Evolutionary conservation across 345 rosid species (phyloP), one percentile per base, ranked within the genome.

Genomic region (Hibiscus tridactylites): DNA sequence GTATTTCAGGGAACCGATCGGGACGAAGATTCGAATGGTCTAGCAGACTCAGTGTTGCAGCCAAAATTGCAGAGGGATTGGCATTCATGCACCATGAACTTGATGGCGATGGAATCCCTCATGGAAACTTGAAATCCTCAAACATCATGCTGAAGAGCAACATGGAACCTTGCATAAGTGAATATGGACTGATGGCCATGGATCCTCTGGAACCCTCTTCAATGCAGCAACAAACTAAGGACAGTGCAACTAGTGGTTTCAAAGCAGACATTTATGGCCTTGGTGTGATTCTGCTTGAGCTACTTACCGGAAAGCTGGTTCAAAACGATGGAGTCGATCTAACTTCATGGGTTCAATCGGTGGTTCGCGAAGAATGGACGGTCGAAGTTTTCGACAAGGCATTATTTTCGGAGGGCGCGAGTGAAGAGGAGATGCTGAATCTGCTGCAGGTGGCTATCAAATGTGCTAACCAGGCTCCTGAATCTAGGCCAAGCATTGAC

Each of bases 111-210:
- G 73, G 77, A 7, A 79, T 88, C 13, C 79, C 82, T 9, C 90
- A 88, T 64, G 93, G 93, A 3, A 86, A 85, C 78, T 72, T 88
- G 65, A 88, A 88, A 76, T 85, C 93, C 58, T 82, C 86, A 46
- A 86, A 88, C 81, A 83, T 88, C 56, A 39, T 88, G 62, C 71
- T 88, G 33, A 74, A 80, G 72, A 79, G 68, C 35, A 76, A 74
- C 76, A 82, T 86, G 88, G 83, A 86, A 67, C 83, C 90, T 17
- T 80, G 82, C 86, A 74, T 88, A 47, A 86, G 93, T 68, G 90
- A 88, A 75, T 85, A 88, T 33, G 93, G 93, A 39, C 87, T 86
- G 17, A 77, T 75, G 80, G 19, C 8, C 1, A 54, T 10, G 19
- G 77, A 83, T 9, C 50, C 67, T 72, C 69, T 37, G 75, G 67